Percentiles rank a stretch among this genome's conserved stretches.
phyloP scores from a whole-genome alignment of 495 filamentous ascomycete genomes.

The Talaromyces stipitatus region DNA sequence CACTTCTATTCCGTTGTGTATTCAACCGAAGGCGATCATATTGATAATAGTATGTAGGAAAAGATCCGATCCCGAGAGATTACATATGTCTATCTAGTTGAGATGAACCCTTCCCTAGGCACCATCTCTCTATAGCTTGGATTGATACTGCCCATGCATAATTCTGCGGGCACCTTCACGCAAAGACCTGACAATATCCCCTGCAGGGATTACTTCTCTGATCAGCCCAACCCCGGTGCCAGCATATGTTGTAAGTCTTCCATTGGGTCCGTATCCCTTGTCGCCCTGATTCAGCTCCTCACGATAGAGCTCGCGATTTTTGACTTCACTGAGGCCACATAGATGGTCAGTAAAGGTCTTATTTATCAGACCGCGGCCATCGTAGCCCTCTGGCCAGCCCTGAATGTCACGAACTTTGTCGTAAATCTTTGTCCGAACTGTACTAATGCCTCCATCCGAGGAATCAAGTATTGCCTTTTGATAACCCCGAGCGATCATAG shows the following conservation, averaged over 20 bases:
- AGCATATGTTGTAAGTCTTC: constrained; percentile 62
- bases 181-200: constrained; percentile 21
- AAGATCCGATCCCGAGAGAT: background rate
- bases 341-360: constrained; percentile 47
- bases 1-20: too few species aligned
- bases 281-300: constrained; percentile 38
- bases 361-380: constrained; percentile 56
- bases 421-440: constrained; percentile 57
- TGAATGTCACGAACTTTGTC: constrained; percentile 56
- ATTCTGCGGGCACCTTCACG: constrained; percentile 9
- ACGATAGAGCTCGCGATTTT: constrained; percentile 49
- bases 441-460: constrained; percentile 56
- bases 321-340: constrained; percentile 38
- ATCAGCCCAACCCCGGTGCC: constrained; percentile 34
- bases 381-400: constrained; percentile 55
- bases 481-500: constrained; percentile 48
- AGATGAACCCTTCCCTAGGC: background rate
- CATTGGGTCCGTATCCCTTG: constrained; percentile 45
- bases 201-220: constrained; percentile 17
- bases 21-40: too few species aligned
- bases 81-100: background rate
- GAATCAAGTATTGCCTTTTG: constrained; percentile 48
- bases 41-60: too few species aligned
- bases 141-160: background rate
- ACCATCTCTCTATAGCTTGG: background rate